Evolutionary conservation across 805 yeast genomes (phyloP), one percentile per base, ranked within the genome.

Genomic region (Myxozyma melibiosi): DNA sequence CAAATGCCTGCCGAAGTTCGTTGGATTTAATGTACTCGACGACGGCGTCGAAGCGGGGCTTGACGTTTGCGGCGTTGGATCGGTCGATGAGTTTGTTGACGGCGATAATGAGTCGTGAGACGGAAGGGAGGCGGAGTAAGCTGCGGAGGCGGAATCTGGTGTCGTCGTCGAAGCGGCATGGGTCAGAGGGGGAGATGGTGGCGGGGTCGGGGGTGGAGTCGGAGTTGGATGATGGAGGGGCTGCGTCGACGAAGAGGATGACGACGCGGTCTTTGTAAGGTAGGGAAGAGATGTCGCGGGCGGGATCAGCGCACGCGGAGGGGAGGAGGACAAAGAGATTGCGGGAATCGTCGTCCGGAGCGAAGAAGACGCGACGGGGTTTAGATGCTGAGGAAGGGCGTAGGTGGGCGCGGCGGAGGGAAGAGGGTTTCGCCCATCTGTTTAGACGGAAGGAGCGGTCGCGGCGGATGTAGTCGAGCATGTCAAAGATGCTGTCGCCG

Each of bases 41-140:
- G 16, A 25, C 38, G 18, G 50, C 42, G 20, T 25, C 48, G n/a
- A 28, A 31, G 31, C 24, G 4, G 22, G 18, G 28, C 31, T 28
- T 34, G 16, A 31, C n/a, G 18, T 34, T 25, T 14, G 9, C 37
- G 24, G 35, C 38, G 16, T 42, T 27, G 28, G 31, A 13, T 2
- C 16, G 14, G 38, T 22, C 46, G 14, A 28, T 16, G 18, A 24
- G 22, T n/a, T 50, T 50, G 31, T 50, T 41, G 20, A 50, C 20
- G 18, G 46, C 53, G 31, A 50, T 24, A 24, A 50, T 50, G 47
- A 41, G 20, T n/a, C 46, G 47, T 4, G 47, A 31, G 25, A 24
- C 47, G 27, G 53, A 42, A 8, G 39, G 39, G 7, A 45, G n/a
- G 14, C 13, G n/a, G 40, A 34, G 28, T 9, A 34, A 20, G 22